These are phyloP conservation scores for Pezicula carpinea DNA, from an alignment of 2,329 filamentous ascomycete genomes.

Conservation along the genomic window DNA sequence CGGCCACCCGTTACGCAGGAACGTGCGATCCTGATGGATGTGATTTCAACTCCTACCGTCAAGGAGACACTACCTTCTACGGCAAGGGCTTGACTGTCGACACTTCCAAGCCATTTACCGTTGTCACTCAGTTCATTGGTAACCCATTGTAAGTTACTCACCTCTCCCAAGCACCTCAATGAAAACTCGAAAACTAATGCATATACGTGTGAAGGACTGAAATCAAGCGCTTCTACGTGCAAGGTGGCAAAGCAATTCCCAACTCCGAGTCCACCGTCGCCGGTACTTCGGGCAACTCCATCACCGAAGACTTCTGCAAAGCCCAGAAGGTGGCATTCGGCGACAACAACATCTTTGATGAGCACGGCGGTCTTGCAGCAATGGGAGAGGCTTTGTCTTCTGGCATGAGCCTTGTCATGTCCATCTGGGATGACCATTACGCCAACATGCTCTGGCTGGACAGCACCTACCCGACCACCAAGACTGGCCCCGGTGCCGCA, in stretches of 20 bases:
- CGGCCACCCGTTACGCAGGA: constrained; percentile 33
- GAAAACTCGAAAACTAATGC: no score
- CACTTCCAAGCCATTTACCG: constrained; percentile 45
- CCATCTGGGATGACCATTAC: constrained; percentile 47
- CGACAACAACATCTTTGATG: constrained; percentile 44
- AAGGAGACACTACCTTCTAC: constrained; percentile 49
- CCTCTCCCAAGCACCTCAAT: no score
- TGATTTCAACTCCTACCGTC: constrained; percentile 54
- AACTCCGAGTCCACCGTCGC: constrained; percentile 39
- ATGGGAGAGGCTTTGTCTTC: constrained; percentile 13
- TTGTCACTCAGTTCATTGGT: constrained; percentile 54
- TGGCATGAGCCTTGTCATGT: constrained; percentile 18
- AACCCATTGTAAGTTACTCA: constrained; percentile 32
- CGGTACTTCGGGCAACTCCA: constrained; percentile 42
- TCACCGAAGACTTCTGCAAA: constrained; percentile 52
- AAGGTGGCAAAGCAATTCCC: constrained; percentile 45
- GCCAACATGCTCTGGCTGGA: constrained; percentile 60
- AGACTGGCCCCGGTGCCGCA: constrained; percentile 34
- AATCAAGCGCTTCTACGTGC: constrained; percentile 50
- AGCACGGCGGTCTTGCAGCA: neutral
- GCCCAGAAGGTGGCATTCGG: constrained; percentile 47
- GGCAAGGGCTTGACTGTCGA: constrained; percentile 46
- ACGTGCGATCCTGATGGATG: constrained; percentile 50
- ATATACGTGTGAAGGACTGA: constrained; percentile 23
- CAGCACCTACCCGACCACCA: constrained; percentile 45